phyloP scores from a whole-genome alignment of 148 eudicot species.

The Camellia japonica region DNA sequence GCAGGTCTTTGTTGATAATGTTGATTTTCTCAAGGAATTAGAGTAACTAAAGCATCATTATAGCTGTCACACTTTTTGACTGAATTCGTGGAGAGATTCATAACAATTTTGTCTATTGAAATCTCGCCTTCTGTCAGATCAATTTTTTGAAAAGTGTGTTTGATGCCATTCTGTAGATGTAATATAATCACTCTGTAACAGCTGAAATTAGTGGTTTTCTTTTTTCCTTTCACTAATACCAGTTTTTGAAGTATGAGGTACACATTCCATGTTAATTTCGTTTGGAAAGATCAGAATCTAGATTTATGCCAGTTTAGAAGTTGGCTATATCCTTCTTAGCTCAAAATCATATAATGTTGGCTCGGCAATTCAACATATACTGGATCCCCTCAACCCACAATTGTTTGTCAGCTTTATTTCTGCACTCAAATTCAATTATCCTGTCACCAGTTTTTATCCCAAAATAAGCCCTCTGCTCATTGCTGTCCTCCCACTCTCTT shows the following conservation, averaged over 20 bases:
- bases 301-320: not conserved
- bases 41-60: constrained; percentile 27
- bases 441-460: constrained; percentile 79
- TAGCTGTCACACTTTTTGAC: not conserved
- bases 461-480: constrained; percentile 63
- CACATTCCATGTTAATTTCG: not conserved
- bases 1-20: constrained; percentile 85
- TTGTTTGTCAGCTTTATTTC: constrained; percentile 65
- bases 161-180: not conserved
- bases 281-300: not conserved
- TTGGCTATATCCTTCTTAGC: not conserved
- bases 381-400: constrained; percentile 82
- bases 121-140: not conserved
- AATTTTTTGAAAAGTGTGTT: not conserved
- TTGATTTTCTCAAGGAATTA: constrained; percentile 77
- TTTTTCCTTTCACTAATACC: not conserved
- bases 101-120: not conserved
- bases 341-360: constrained; percentile 25
- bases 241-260: not conserved
- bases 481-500: constrained; percentile 52
- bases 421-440: constrained; percentile 85
- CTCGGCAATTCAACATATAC: constrained; percentile 64
- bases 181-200: not conserved
- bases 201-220: not conserved
- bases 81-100: constrained; percentile 2